Conservation (phyloP, 2,329 filamentous ascomycete genomes). For the Tolypocladium sp. region DNA sequence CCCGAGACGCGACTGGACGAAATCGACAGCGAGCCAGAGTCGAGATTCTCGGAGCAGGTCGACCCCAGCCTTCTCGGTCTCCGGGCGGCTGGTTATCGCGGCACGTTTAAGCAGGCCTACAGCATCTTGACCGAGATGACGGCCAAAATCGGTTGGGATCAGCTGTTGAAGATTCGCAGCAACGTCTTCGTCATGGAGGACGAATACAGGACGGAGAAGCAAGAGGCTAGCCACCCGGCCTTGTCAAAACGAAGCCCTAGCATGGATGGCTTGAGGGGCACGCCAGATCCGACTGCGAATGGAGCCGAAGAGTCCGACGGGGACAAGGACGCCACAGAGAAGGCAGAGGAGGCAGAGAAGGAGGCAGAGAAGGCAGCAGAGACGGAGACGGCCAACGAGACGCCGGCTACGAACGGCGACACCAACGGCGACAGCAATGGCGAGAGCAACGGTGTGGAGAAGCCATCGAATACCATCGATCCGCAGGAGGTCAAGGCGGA, state of each 20-base stretch:
- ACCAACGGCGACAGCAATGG: constrained; percentile 18
- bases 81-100: constrained; percentile 82
- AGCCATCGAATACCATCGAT: constrained; percentile 69
- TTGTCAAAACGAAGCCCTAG: constrained; percentile 62
- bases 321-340: not conserved
- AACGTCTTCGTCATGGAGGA: constrained; percentile 99
- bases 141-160: constrained; percentile 94
- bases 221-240: constrained; percentile 41
- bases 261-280: constrained; percentile 66
- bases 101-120: constrained; percentile 93
- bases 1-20: constrained; percentile 88
- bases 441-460: constrained; percentile 47
- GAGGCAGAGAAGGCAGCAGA: not conserved
- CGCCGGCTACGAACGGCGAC: constrained; percentile 8
- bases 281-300: constrained; percentile 50
- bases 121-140: constrained; percentile 91
- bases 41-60: constrained; percentile 73
- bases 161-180: constrained; percentile 86
- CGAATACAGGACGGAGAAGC: constrained; percentile 86
- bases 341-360: not conserved
- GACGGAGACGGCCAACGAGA: not conserved
- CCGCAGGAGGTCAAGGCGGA: constrained; percentile 70
- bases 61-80: constrained; percentile 80
- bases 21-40: constrained; percentile 84
- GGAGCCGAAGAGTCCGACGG: constrained; percentile 28